A percentile compares a stretch with the other conserved stretches of the same genome.
Conservation (phyloP, 805 yeast genomes). For the Ogataea dorogensis region DNA sequence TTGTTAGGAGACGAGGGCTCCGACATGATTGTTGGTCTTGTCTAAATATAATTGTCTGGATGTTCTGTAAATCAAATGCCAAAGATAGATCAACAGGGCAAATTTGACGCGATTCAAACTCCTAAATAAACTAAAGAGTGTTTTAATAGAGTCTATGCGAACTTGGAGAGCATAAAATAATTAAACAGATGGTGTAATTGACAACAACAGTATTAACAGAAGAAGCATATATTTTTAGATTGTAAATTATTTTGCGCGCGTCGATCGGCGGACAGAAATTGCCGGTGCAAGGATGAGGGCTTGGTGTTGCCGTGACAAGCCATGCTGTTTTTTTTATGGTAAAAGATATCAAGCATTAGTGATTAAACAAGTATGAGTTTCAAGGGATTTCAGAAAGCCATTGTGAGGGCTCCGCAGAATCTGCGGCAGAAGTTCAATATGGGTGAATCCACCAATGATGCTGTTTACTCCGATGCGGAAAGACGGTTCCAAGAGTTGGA, state of each 20-base stretch:
- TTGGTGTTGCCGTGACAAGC: neutral
- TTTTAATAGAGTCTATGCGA: neutral
- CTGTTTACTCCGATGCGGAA: slow-evolving; percentile 94
- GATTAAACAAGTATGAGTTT: slow-evolving; percentile 64
- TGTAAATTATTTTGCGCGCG: slow-evolving; percentile 2
- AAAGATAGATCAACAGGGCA: too few species aligned
- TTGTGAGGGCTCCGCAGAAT: slow-evolving; percentile 86
- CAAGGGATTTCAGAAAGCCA: slow-evolving; percentile 80
- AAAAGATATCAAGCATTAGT: neutral
- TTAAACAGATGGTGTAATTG: neutral
- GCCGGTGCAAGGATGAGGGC: slow-evolving; percentile 7
- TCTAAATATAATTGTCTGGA: neutral
- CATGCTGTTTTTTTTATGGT: slow-evolving; percentile 4
- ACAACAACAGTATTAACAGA: slow-evolving; percentile 7
- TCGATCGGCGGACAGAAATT: slow-evolving; percentile 15
- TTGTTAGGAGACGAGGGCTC: slow-evolving; percentile 30
- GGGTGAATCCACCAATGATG: slow-evolving; percentile 75
- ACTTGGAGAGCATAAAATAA: neutral
- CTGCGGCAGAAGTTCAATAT: slow-evolving; percentile 88
- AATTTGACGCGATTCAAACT: neutral
- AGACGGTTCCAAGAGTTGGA: slow-evolving; percentile 93
- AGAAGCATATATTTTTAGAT: slow-evolving; percentile 10
- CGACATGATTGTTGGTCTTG: slow-evolving; percentile 16
- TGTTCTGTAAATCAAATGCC: slow-evolving; percentile 1
- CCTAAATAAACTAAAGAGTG: neutral